Conservation (phyloP, 305 asterid genomes). For the Rubia peregrina region DNA sequence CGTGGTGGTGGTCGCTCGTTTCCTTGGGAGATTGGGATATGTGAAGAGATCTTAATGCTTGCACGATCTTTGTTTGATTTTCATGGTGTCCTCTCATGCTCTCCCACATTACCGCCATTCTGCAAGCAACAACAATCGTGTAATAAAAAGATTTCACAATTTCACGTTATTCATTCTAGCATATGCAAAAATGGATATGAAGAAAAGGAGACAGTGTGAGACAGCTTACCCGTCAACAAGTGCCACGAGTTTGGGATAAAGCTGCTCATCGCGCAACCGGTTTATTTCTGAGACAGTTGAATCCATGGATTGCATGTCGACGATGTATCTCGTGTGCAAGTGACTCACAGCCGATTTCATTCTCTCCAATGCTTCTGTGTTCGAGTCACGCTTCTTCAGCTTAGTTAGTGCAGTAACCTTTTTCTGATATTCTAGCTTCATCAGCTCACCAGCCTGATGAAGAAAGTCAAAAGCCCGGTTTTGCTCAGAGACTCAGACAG, state of each 20-base stretch:
- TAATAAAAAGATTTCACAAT: background rate
- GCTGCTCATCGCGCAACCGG: conserved; percentile 84
- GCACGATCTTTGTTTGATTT: conserved; percentile 53
- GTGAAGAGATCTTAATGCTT: conserved; percentile 49
- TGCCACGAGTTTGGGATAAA: conserved; percentile 76
- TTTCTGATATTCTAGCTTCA: conserved; percentile 90
- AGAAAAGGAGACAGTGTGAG: background rate
- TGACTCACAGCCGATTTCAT: conserved; percentile 97
- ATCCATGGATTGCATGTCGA: conserved; percentile 99
- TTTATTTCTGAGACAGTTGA: conserved; percentile 96
- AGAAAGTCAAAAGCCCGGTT: conserved; percentile 16
- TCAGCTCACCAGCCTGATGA: conserved; percentile 86
- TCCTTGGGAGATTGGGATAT: conserved; percentile 68
- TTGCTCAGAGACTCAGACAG: background rate
- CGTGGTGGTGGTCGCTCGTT: conserved; percentile 84
- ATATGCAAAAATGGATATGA: too few species aligned
- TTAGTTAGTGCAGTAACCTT: conserved; percentile 78
- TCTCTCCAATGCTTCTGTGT: conserved; percentile 75
- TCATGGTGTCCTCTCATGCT: conserved; percentile 64
- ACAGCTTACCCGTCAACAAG: conserved; percentile 82
- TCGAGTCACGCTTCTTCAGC: conserved; percentile 75
- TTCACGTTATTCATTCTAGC: background rate
- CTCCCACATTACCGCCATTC: conserved; percentile 97
- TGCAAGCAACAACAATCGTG: conserved; percentile 24
- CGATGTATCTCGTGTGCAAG: conserved; percentile 95